These are phyloP conservation scores for Penicillium sp. DNA, from an alignment of 2,329 filamentous ascomycete genomes.

Conservation along the genomic window DNA sequence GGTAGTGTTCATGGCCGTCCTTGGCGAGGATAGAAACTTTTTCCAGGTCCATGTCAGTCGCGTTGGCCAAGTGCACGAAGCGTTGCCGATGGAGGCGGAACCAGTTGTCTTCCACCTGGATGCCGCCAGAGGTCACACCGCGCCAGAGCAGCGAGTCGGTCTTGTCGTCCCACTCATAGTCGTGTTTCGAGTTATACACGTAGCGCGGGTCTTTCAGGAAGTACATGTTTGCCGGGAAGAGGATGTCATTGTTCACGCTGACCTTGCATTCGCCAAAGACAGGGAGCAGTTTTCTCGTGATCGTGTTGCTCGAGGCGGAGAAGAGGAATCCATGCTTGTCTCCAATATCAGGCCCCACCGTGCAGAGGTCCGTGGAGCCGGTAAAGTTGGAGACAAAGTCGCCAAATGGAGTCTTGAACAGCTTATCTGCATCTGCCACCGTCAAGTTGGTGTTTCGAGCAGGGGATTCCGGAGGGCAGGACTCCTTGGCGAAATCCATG, in stretches of 20 bases:
- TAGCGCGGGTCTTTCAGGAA: slow-evolving; percentile 61
- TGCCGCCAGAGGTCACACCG: slow-evolving; percentile 64
- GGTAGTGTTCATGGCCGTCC: slow-evolving; percentile 17
- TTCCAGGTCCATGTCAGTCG: slow-evolving; percentile 30
- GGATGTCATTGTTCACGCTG: slow-evolving; percentile 68
- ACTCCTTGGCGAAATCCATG: slow-evolving; percentile 60
- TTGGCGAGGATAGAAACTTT: slow-evolving; percentile 32
- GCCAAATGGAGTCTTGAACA: slow-evolving; percentile 51
- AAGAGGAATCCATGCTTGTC: slow-evolving; percentile 65
- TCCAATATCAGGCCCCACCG: slow-evolving; percentile 65
- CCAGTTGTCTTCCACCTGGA: slow-evolving; percentile 49
- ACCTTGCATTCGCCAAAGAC: slow-evolving; percentile 71
- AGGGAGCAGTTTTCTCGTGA: slow-evolving; percentile 54
- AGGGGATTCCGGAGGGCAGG: slow-evolving; percentile 60
- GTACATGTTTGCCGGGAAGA: slow-evolving; percentile 70
- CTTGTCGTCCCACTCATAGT: slow-evolving; percentile 62
- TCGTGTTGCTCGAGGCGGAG: slow-evolving; percentile 51
- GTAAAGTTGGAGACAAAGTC: slow-evolving; percentile 66
- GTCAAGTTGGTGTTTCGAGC: slow-evolving; percentile 55
- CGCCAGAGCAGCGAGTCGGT: slow-evolving; percentile 62
- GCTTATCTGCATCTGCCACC: slow-evolving; percentile 51
- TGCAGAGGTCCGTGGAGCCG: slow-evolving; percentile 63
- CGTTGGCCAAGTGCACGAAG: slow-evolving; percentile 39
- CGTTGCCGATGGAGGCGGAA: slow-evolving; percentile 41
- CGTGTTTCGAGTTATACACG: slow-evolving; percentile 57